Conservation (phyloP, 2,329 filamentous ascomycete species). For the Leptographium flavum region DNA sequence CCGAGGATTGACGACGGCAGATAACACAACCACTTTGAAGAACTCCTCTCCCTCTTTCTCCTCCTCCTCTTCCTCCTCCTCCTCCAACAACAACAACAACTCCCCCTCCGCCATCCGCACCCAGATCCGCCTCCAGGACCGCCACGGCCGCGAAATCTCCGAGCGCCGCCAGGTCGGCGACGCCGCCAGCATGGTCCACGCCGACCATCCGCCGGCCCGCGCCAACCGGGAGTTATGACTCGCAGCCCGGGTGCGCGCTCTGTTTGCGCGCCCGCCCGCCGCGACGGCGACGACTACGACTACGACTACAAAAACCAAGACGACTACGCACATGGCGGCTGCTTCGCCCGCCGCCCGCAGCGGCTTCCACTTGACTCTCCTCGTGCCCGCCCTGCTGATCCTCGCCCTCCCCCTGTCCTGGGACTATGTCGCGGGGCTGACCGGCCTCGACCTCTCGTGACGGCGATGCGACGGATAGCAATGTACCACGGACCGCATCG, state of each 20-base stretch:
- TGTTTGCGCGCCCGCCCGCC: background rate
- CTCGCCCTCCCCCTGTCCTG: conserved; percentile 7
- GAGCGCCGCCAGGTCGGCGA: conserved; percentile 86
- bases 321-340: background rate
- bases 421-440: conserved; percentile 2
- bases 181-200: conserved; percentile 60
- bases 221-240: conserved; percentile 21
- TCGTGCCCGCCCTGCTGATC: conserved; percentile 4
- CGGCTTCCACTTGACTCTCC: background rate
- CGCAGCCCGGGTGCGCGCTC: background rate
- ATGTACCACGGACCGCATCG: no score
- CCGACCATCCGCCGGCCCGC: conserved; percentile 16
- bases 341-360: background rate
- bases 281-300: background rate
- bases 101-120: conserved; percentile 39
- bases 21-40: background rate
- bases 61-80: no score
- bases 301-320: background rate
- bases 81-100: background rate
- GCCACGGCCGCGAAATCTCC: conserved; percentile 49
- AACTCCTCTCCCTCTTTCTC: no score
- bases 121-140: conserved; percentile 54
- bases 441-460: no score
- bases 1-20: conserved; percentile 51
- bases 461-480: no score